Evolutionary conservation across 169 alveolate genomes (phyloP).

Genomic region (Cryptosporidium parvum): DNA sequence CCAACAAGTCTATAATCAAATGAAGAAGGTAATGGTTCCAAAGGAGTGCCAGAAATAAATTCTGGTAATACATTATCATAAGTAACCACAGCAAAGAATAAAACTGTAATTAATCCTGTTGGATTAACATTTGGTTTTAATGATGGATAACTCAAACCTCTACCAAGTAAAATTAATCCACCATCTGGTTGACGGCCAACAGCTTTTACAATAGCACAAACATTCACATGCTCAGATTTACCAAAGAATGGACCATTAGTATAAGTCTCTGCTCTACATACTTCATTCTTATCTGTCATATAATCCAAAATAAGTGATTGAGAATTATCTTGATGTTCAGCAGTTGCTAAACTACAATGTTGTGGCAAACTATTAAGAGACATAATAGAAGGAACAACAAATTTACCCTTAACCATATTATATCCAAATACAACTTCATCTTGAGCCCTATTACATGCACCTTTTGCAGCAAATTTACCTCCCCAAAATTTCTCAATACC

Average conservation of each 20-base stretch:
- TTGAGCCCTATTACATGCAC: slow-evolving; percentile 33
- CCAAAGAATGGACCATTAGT: slow-evolving; percentile 62
- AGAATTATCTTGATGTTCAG: slow-evolving; percentile 64
- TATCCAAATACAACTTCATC: slow-evolving; percentile 55
- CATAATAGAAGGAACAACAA: slow-evolving; percentile 53
- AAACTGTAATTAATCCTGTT: slow-evolving; percentile 43
- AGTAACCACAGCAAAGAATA: slow-evolving; percentile 66
- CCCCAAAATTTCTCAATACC: slow-evolving; percentile 38
- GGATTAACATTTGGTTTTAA: slow-evolving; percentile 56
- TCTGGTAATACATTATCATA: slow-evolving; percentile 67
- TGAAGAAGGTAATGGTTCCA: slow-evolving; percentile 58
- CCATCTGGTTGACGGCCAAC: slow-evolving; percentile 70
- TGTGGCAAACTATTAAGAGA: slow-evolving; percentile 29
- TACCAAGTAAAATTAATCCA: slow-evolving; percentile 70
- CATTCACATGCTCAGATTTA: slow-evolving; percentile 48
- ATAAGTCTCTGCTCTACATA: slow-evolving; percentile 49
- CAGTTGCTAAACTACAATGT: slow-evolving; percentile 35
- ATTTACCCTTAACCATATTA: slow-evolving; percentile 65
- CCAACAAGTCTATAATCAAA: slow-evolving; percentile 71
- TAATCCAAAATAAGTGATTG: slow-evolving; percentile 70
- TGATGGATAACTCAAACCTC: slow-evolving; percentile 69
- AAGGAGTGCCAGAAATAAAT: slow-evolving; percentile 37
- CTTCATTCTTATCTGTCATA: slow-evolving; percentile 63
- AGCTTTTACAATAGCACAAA: slow-evolving; percentile 68
- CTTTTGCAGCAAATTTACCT: slow-evolving; percentile 68